Conservation (phyloP, 2,329 filamentous ascomycete species). For the Calycina herbarum region DNA sequence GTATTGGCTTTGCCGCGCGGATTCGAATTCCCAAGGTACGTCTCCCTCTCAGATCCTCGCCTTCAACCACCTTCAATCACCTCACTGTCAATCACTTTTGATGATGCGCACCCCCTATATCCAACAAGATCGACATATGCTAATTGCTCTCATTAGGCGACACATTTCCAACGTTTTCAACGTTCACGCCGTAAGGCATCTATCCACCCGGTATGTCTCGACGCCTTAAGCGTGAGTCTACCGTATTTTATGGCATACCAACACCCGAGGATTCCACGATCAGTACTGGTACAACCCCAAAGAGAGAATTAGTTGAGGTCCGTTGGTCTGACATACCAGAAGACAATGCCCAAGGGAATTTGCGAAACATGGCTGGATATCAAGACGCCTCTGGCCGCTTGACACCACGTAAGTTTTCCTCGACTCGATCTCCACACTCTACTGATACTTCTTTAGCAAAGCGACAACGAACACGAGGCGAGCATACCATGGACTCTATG, state of each 20-base stretch:
- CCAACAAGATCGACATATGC: neutral
- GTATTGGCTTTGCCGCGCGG: neutral
- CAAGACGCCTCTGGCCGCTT: neutral
- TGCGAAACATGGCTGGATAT: neutral
- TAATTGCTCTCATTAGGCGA: neutral
- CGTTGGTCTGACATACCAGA: constrained; percentile 17
- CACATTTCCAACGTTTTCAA: neutral
- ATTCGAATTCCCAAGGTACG: neutral
- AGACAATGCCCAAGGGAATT: constrained; percentile 5
- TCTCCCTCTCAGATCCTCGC: neutral
- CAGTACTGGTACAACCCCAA: constrained; percentile 16
- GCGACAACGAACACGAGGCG: neutral
- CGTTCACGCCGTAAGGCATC: neutral
- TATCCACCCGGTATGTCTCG: neutral
- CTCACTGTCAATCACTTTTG: neutral
- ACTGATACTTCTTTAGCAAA: neutral
- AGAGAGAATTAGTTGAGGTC: constrained; percentile 17
- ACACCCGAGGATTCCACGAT: constrained; percentile 21
- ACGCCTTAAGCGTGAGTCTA: constrained; percentile 22
- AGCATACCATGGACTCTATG: neutral
- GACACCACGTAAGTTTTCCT: neutral
- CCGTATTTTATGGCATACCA: constrained; percentile 14
- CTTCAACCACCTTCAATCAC: neutral
- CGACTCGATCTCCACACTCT: neutral
- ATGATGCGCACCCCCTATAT: neutral